A percentile compares a stretch with the other conserved stretches of the same genome.
These are phyloP conservation scores for Colletotrichum sp. DNA, from an alignment of 2,329 filamentous ascomycete genomes.

Conservation along the genomic window DNA sequence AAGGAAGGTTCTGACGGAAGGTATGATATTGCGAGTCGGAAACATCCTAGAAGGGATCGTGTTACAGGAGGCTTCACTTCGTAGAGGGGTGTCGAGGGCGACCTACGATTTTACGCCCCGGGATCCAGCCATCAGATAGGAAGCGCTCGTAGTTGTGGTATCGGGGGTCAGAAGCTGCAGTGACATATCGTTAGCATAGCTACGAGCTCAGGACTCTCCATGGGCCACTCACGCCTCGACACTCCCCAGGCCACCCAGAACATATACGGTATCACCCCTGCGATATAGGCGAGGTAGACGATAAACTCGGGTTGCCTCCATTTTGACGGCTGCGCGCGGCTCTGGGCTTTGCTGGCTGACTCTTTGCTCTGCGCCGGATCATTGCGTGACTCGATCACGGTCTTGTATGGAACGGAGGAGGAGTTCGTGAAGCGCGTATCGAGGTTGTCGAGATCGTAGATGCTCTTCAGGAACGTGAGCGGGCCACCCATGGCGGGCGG, in stretches of 20 bases:
- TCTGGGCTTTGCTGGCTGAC: conserved; percentile 46
- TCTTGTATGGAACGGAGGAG: conserved; percentile 70
- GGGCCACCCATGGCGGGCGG: conserved; percentile 41
- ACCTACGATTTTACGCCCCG: conserved; percentile 84
- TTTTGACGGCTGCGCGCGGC: conserved; percentile 65
- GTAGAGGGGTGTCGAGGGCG: not conserved
- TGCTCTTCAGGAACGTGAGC: conserved; percentile 48
- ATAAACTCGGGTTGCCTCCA: conserved; percentile 90
- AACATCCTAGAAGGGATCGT: conserved; percentile 71
- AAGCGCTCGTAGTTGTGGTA: conserved; percentile 76
- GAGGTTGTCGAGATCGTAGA: conserved; percentile 70
- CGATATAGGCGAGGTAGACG: conserved; percentile 76
- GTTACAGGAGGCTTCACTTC: conserved; percentile 3
- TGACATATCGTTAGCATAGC: not conserved
- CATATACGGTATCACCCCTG: conserved; percentile 78
- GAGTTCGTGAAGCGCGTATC: conserved; percentile 71
- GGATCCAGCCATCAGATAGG: conserved; percentile 87
- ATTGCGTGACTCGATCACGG: conserved; percentile 55
- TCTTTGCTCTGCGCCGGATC: conserved; percentile 40
- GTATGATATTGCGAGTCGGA: conserved; percentile 87
- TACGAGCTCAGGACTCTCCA: not conserved
- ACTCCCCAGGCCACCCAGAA: conserved; percentile 88
- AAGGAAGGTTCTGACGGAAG: conserved; percentile 87
- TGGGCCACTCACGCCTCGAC: conserved; percentile 69
- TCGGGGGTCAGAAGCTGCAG: conserved; percentile 76